These are phyloP conservation scores for Lasiosphaeris hirsuta DNA, from an alignment of 495 filamentous ascomycete species.

Conservation along the genomic window DNA sequence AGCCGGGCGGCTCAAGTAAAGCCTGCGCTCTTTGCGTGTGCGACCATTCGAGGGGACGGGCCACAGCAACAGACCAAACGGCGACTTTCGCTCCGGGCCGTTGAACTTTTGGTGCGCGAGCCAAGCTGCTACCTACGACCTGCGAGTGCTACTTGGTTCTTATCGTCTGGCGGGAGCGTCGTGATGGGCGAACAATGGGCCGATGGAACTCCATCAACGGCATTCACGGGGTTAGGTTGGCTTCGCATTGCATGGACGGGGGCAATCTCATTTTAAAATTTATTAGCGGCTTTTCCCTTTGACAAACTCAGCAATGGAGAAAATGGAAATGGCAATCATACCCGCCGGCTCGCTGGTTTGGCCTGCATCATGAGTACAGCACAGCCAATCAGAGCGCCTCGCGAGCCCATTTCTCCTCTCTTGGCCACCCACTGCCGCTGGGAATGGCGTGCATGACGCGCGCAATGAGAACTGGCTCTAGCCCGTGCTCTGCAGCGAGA, in stretches of 20 bases:
- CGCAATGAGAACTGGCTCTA: neutral
- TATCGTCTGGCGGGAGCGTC: too few species aligned
- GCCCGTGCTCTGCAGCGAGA: too few species aligned
- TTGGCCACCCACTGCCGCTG: constrained; percentile 1
- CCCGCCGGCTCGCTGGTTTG: neutral
- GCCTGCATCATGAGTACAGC: neutral
- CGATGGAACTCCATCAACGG: too few species aligned
- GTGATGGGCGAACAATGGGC: too few species aligned
- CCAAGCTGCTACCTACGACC: too few species aligned
- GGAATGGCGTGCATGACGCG: constrained; percentile 14
- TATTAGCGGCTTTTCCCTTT: neutral
- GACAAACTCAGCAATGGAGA: neutral
- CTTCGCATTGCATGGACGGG: neutral
- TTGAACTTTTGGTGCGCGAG: too few species aligned
- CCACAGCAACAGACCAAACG: neutral
- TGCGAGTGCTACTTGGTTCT: too few species aligned
- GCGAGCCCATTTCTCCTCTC: neutral
- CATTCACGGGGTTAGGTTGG: neutral
- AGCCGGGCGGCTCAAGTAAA: neutral
- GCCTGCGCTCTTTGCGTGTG: too few species aligned
- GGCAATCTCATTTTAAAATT: constrained; percentile 16
- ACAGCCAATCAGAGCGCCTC: neutral
- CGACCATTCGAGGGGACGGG: too few species aligned
- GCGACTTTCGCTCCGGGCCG: too few species aligned
- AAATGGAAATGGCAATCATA: neutral